Base-by-base conservation (phyloP, 495 filamentous ascomycete species). In the Lasiosphaeria miniovina region DNA sequence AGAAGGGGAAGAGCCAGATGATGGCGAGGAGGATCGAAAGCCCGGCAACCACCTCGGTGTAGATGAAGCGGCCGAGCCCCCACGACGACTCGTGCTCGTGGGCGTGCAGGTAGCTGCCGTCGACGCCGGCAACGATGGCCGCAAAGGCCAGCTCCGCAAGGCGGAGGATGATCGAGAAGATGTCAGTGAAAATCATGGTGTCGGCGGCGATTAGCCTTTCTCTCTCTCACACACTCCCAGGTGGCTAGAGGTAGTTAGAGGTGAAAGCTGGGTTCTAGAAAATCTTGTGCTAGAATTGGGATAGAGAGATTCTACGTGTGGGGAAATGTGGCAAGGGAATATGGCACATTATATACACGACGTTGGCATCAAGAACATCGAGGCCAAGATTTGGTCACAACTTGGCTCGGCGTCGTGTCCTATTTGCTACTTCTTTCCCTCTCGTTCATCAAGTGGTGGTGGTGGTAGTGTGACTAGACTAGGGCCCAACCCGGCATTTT, bases 1-100 rank as follows among this genome's bases (percentile, higher is more conserved):
- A 68, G 63, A 79, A 78, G 40, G 78, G 77, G 61, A 80, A 67
- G 7, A 81, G 74, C 78, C 78, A 80, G 51, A 81, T 59, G 60
- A 81, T 65, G 58, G 77, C 61, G 12, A 80, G 66, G 61, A 81
- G 61, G 15, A 81, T 80, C 15, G 76, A 72, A 12, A 81, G 49
- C 15, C 73, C 75, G 11, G 77, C 77, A 31, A 81, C 72, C 1
- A 80, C 72, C 55, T 78, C 78, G 49, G 76, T 74, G 65, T 79
- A 81, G 57, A 80, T 80, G 66, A 73, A 75, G 43, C 78, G 76
- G 33, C 71, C 73, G 11, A 76, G 70, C 38, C 62, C 61, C 73
- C 73, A 75, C 52, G 69, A 67, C 54, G 66, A 68, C 9, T 62
- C 59, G 49, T 69, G n/a, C 0, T 55, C 45, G 14, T 65, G 65